Base-by-base conservation (phyloP, 176 grass and related monocot species). In the Thalia dealbata region DNA sequence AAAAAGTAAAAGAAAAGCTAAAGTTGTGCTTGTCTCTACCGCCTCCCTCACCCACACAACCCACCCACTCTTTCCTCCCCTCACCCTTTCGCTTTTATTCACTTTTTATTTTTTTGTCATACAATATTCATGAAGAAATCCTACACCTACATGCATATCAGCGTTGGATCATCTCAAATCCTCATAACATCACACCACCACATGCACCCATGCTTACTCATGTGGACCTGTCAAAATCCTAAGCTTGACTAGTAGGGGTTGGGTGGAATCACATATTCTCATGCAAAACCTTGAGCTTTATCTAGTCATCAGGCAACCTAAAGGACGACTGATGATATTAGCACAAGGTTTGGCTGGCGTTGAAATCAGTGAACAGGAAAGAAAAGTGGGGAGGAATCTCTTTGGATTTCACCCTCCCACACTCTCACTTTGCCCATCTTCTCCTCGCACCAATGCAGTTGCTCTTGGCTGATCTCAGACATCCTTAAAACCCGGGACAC, bases 361-460 rank as follows among this genome's bases (percentile, higher is more conserved):
- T 59, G 52, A 26, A 44, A 54, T 80, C 82, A 99, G 50, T 93
- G 87, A 56, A 89, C 78, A 70, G 95, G 95, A 75, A 85, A 99
- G 75, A 91, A 83, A 43, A 99, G 95, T 75, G 83, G 90, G 8
- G 85, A 86, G 3, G 87, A 79, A 45, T 99, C 95, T 73, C 95
- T 69, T 50, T 93, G 81, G 71, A 93, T 83, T 83, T 76, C 86
- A 30, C 87, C 85, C 64, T 87, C 68, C 19, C 50, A 61, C 64
- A 99, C 70, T 15, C 71, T 75, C 19, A 99, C 83, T 67, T 82
- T 79, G 81, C 46, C 77, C 90, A 99, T 99, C 86, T 92, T 99
- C 83, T 93, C 84, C 62, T 93, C 87, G 48, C 95, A 99, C 95
- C 95, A 99, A 45, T 91, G 85, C 79, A 99, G 71, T 73, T 99